Evolutionary conservation across 1,284 basidiomycete species (phyloP).

Genomic region (Trametes polyzona): DNA sequence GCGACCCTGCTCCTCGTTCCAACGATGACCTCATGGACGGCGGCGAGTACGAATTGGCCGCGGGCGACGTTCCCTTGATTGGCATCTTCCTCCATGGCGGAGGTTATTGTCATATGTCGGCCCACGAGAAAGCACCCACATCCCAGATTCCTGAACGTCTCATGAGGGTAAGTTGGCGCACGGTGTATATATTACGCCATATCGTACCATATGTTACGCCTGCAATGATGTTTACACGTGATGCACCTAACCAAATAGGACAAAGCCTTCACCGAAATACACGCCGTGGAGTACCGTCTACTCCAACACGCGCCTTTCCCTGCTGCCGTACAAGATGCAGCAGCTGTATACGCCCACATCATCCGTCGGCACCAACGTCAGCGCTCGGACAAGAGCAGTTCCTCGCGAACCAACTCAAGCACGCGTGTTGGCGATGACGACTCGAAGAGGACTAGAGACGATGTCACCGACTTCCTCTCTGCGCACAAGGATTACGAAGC

Average conservation of each 20-base stretch:
- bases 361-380: conserved; percentile 38
- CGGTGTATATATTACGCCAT: too few species aligned
- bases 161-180: conserved; percentile 40
- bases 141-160: conserved; percentile 51
- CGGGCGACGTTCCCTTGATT: conserved; percentile 38
- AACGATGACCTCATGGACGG: conserved; percentile 12
- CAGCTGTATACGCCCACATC: conserved; percentile 61
- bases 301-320: conserved; percentile 61
- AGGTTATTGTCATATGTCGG: conserved; percentile 60
- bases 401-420: not conserved
- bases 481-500: conserved; percentile 8
- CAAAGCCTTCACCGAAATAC: conserved; percentile 44
- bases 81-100: conserved; percentile 57
- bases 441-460: not conserved
- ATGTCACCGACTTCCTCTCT: conserved; percentile 13
- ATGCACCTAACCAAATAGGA: too few species aligned
- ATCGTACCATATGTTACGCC: too few species aligned
- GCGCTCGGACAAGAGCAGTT: not conserved
- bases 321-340: conserved; percentile 65
- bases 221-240: too few species aligned
- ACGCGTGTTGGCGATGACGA: conserved; percentile 2
- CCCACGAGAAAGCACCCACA: conserved; percentile 50
- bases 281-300: conserved; percentile 54
- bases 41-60: conserved; percentile 28
- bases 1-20: not conserved